Evolutionary conservation across 345 rosid genomes (phyloP).

Genomic region (Bruguiera gymnorhiza): DNA sequence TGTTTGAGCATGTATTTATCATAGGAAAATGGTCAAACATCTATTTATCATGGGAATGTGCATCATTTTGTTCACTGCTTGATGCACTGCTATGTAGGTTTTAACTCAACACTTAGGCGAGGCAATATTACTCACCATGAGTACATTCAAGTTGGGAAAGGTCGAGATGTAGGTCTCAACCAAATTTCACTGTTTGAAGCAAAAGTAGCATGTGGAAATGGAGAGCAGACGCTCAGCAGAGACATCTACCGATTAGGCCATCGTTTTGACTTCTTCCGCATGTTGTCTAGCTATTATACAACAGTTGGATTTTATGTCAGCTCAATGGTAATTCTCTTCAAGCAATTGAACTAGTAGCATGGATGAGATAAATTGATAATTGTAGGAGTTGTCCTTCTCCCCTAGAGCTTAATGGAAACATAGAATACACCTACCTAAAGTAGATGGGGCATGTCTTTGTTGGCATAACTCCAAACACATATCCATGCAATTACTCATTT

Average conservation of each 20-base stretch:
- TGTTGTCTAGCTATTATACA: constrained; percentile 87
- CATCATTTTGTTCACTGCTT: constrained; percentile 4
- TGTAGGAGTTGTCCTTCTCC: not conserved
- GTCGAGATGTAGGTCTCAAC: constrained; percentile 96
- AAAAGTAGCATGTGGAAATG: constrained; percentile 96
- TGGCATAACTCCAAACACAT: not conserved
- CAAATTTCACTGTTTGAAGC: constrained; percentile 98
- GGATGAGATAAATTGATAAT: not conserved
- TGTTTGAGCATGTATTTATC: not conserved
- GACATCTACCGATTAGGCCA: constrained; percentile 93
- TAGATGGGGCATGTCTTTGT: not conserved
- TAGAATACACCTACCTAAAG: not conserved
- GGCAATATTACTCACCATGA: constrained; percentile 98
- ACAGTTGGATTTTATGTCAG: constrained; percentile 86
- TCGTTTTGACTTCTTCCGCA: constrained; percentile 95
- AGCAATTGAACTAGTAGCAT: not conserved
- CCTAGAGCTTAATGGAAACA: not conserved
- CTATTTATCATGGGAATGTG: not conserved
- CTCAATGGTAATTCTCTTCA: constrained; percentile 66
- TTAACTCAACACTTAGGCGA: constrained; percentile 85
- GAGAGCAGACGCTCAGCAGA: constrained; percentile 90
- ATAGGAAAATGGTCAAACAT: not conserved
- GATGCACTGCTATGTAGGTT: constrained; percentile 47
- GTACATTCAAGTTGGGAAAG: constrained; percentile 99
- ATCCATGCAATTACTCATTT: not conserved